A percentile compares a stretch with the other conserved stretches of the same genome.
phyloP scores from a whole-genome alignment of 148 eudicot species.

The Rhododendron henanense region DNA sequence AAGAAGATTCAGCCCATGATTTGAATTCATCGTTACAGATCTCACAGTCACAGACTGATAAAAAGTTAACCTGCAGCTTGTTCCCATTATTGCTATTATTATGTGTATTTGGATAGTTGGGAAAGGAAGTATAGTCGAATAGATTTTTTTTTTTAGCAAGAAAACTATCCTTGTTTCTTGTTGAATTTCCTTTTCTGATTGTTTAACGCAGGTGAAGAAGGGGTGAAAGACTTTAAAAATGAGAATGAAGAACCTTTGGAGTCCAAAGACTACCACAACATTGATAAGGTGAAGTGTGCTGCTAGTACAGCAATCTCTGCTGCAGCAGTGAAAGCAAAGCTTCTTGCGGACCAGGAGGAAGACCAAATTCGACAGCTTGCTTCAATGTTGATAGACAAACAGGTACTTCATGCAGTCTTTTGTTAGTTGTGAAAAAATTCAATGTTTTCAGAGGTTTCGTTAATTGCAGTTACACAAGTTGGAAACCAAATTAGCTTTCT shows the following conservation, averaged over 20 bases:
- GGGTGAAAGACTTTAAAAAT: constrained; percentile 30
- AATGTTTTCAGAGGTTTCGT: constrained; percentile 9
- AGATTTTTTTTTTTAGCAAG: neutral
- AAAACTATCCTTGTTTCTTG: neutral
- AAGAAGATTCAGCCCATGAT: neutral
- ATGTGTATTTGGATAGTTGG: neutral
- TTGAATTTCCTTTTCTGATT: neutral
- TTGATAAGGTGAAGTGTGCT: constrained; percentile 64
- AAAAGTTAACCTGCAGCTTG: neutral
- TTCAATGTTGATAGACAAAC: constrained; percentile 70
- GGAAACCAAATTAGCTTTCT: constrained; percentile 82
- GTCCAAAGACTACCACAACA: constrained; percentile 30
- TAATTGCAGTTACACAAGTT: constrained; percentile 71
- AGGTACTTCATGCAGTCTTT: constrained; percentile 39
- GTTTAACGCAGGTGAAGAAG: constrained; percentile 29
- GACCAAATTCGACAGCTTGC: constrained; percentile 81
- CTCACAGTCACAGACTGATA: neutral
- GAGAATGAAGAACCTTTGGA: constrained; percentile 24
- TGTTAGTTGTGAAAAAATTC: constrained; percentile 5
- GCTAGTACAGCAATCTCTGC: constrained; percentile 81
- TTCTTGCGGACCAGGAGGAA: constrained; percentile 93
- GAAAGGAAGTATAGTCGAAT: neutral
- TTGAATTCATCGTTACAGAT: neutral
- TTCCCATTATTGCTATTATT: neutral
- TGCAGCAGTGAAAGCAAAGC: constrained; percentile 93